A percentile compares a stretch with the other conserved stretches of the same genome.
Conservation (phyloP, 805 yeast genomes). For the Candida easanensis region DNA sequence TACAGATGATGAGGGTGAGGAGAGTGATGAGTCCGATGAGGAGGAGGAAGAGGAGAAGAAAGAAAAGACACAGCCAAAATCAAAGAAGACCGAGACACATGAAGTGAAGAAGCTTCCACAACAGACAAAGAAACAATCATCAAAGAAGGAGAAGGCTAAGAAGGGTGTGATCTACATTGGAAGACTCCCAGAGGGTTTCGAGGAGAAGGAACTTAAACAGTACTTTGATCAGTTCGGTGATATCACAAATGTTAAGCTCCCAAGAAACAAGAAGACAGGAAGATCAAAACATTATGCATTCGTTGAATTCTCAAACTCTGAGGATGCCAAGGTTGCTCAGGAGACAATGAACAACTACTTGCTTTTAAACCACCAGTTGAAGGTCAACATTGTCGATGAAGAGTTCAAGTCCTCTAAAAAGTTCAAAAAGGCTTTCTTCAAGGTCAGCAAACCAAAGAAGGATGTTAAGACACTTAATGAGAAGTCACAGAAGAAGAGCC, state of each 20-base stretch:
- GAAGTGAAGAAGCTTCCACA: slow-evolving; percentile 25
- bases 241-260: slow-evolving; percentile 70
- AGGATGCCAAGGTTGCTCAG: slow-evolving; percentile 84
- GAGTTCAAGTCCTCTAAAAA: slow-evolving; percentile 36
- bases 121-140: slow-evolving; percentile 2
- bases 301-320: slow-evolving; percentile 70
- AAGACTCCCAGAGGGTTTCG: slow-evolving; percentile 88
- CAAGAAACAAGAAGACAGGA: slow-evolving; percentile 89
- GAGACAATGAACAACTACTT: slow-evolving; percentile 96
- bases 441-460: slow-evolving; percentile 30
- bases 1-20: slow-evolving; percentile 17
- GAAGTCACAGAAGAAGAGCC: slow-evolving; percentile 31
- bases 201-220: slow-evolving; percentile 69
- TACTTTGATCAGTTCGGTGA: slow-evolving; percentile 92
- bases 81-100: slow-evolving; percentile 26
- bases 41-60: slow-evolving; percentile 19
- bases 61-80: slow-evolving; percentile 19
- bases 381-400: slow-evolving; percentile 59
- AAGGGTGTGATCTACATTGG: slow-evolving; percentile 85
- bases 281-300: slow-evolving; percentile 89
- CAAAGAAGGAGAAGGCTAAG: slow-evolving; percentile 29
- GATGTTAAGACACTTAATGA: slow-evolving; percentile 31
- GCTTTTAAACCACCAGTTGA: slow-evolving; percentile 80
- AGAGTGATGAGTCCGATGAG: slow-evolving; percentile 30
- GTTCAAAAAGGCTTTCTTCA: slow-evolving; percentile 34